These are phyloP conservation scores for Ilex asprella DNA, from an alignment of 257 asterid genomes.

Conservation along the genomic window DNA sequence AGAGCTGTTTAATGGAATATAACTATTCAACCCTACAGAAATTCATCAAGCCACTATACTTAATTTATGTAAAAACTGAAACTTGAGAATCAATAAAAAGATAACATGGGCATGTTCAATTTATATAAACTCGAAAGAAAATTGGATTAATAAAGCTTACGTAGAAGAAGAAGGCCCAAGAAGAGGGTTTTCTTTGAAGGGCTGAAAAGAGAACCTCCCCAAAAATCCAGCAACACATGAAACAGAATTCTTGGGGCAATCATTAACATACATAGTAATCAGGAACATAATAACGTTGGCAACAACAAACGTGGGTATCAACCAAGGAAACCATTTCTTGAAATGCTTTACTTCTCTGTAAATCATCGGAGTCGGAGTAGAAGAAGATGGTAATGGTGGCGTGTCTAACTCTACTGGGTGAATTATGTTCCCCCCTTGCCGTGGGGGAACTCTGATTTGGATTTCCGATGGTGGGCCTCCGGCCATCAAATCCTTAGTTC, in stretches of 20 bases:
- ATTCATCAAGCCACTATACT: too few species aligned
- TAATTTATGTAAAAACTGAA: too few species aligned
- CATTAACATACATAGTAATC: constrained; percentile 62
- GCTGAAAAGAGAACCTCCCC: constrained; percentile 88
- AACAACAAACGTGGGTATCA: constrained; percentile 58
- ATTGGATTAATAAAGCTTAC: constrained; percentile 29
- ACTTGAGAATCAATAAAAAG: too few species aligned
- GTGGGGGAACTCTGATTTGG: constrained; percentile 40
- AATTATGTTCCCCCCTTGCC: constrained; percentile 51
- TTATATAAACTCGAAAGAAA: too few species aligned
- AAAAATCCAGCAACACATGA: constrained; percentile 54
- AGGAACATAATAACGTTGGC: constrained; percentile 56
- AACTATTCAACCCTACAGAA: too few species aligned
- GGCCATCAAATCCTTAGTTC: constrained; percentile 24
- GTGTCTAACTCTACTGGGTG: constrained; percentile 47
- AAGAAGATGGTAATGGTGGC: constrained; percentile 14
- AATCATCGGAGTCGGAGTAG: constrained; percentile 17
- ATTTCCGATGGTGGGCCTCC: constrained; percentile 28
- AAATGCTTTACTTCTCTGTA: constrained; percentile 64
- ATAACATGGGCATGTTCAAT: too few species aligned
- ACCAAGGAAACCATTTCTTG: constrained; percentile 74
- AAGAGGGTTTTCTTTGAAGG: constrained; percentile 77
- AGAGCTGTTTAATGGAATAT: too few species aligned
- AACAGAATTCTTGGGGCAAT: constrained; percentile 63
- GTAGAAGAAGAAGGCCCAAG: constrained; percentile 88